phyloP scores from a whole-genome alignment of 306 rosid genomes.

The Cucurbita pepo region DNA sequence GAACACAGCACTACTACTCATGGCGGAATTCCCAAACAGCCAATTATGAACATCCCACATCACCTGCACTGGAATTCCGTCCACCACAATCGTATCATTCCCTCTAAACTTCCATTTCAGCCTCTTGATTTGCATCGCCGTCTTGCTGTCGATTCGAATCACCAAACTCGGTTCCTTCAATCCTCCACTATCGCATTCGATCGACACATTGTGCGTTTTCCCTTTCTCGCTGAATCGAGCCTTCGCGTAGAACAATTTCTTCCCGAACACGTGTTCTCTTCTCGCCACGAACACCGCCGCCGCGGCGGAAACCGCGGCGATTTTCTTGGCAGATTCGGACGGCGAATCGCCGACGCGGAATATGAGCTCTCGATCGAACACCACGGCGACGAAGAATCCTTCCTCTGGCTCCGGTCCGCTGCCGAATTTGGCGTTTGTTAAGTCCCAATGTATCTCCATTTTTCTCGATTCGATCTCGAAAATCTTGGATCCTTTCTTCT shows the following conservation, averaged over 20 bases:
- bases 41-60: conserved; percentile 91
- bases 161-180: conserved; percentile 49
- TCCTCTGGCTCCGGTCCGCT: conserved; percentile 67
- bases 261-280: conserved; percentile 69
- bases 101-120: conserved; percentile 86
- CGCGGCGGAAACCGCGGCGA: background rate
- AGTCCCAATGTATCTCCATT: conserved; percentile 57
- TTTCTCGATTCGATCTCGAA: conserved; percentile 43
- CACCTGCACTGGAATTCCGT: conserved; percentile 65
- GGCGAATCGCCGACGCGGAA: conserved; percentile 58
- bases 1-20: conserved; percentile 66
- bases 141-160: conserved; percentile 55
- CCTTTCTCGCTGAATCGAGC: conserved; percentile 65
- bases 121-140: conserved; percentile 63
- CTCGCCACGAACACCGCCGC: conserved; percentile 36
- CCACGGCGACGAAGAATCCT: conserved; percentile 45
- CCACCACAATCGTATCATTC: conserved; percentile 55
- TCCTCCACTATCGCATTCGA: conserved; percentile 65
- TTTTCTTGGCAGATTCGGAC: conserved; percentile 40
- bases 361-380: conserved; percentile 36
- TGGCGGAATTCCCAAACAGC: conserved; percentile 56
- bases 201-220: conserved; percentile 40
- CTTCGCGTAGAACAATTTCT: conserved; percentile 46
- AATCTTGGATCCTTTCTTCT: conserved; percentile 62
- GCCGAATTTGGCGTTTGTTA: conserved; percentile 63